Base-by-base conservation (phyloP, 306 rosid genomes). In the Pachyrhizus erosus region DNA sequence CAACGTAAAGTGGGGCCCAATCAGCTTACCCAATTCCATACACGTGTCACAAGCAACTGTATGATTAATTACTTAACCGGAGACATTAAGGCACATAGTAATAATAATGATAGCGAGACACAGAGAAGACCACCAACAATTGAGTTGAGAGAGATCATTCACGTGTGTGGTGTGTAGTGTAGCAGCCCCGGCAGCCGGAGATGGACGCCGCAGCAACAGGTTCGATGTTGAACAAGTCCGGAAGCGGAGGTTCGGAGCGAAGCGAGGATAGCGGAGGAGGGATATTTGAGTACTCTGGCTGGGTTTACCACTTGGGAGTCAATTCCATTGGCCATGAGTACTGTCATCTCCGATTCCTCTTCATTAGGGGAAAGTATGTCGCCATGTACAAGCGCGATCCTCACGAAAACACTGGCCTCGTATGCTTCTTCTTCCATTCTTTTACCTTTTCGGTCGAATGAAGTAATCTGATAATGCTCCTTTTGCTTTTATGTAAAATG, bases 361-460 rank as follows among this genome's bases (percentile, higher is more conserved):
- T 83, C 85, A 88, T 95, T 13, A 87, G 92, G 70, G 98, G 98
- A 27, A 93, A 89, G 77, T 86, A 89, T 45, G 89, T 95, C 5
- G 60, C 80, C 70, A 85, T 95, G 99, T 93, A 88, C 85, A 93
- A 95, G 80, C 97, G 98, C 14, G 97, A 95, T 82, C 99, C 99
- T 29, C 92, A 90, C 61, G 94, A 91, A 14, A 21, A 52, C 69
- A 97, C 93, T 1, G 89, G 84, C 91, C 84, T 90, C 84, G 99
- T 95, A 87, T 46, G 90, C 15, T 4, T 67, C 77, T 21, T 49
- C 60, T 77, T 37, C 17, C 8, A 34, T 17, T 14, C 48, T 60
- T 0, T 7, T 40, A 5, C 27, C 5, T n/a, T 8, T 51, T 66
- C 8, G 2, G 4, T 52, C 33, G 12, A 21, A 54, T 13, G 5